phyloP scores from a whole-genome alignment of 331 rosid genomes.

The Arachis monticola region DNA sequence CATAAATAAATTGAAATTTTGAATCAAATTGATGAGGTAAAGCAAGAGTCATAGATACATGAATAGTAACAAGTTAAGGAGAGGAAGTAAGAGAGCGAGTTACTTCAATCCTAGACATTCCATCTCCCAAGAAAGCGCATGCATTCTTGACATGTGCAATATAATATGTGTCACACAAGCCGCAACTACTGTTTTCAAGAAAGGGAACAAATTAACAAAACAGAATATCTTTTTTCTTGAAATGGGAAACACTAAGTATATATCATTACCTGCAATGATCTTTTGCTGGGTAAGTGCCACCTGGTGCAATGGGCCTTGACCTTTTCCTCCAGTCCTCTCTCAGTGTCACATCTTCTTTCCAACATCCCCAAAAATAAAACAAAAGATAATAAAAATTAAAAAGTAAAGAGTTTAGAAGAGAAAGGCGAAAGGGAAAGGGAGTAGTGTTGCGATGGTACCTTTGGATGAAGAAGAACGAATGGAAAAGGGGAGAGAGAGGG shows the following conservation, averaged over 20 bases:
- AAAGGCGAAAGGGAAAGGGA: too few species aligned
- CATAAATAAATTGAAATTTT: background rate
- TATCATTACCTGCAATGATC: slow-evolving; percentile 99
- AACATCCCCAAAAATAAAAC: too few species aligned
- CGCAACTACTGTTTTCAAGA: slow-evolving; percentile 68
- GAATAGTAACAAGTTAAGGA: background rate
- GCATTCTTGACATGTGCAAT: slow-evolving; percentile 96
- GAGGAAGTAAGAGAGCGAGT: slow-evolving; percentile 2
- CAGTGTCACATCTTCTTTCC: too few species aligned
- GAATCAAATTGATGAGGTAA: slow-evolving; percentile 5
- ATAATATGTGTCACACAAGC: slow-evolving; percentile 94
- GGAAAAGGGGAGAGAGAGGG: slow-evolving; percentile 49
- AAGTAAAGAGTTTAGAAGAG: too few species aligned
- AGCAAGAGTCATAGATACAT: background rate
- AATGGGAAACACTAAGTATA: background rate
- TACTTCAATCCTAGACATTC: slow-evolving; percentile 95
- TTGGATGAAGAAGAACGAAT: slow-evolving; percentile 57
- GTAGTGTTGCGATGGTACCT: too few species aligned
- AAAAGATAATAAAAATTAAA: too few species aligned
- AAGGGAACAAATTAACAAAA: background rate
- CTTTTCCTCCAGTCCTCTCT: slow-evolving; percentile 88
- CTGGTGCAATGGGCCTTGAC: slow-evolving; percentile 87
- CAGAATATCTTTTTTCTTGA: background rate
- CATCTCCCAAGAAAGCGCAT: slow-evolving; percentile 97
- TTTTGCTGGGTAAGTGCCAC: slow-evolving; percentile 96